phyloP scores from a whole-genome alignment of 305 asterid species.

The Salvia sclarea region DNA sequence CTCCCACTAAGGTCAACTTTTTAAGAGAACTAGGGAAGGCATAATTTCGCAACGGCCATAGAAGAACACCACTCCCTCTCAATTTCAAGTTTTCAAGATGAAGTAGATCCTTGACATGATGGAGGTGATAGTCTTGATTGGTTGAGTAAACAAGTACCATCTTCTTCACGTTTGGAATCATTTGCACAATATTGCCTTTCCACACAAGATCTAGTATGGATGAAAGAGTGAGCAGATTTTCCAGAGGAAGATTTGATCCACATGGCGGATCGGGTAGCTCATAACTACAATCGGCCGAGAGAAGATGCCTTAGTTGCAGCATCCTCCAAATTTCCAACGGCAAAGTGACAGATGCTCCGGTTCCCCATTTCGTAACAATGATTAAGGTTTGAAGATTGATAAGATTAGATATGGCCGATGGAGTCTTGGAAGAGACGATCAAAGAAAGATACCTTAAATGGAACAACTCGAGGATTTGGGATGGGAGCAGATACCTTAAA shows the following conservation, averaged over 20 bases:
- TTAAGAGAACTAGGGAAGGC: too few relatives aligned
- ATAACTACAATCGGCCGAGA: neutral
- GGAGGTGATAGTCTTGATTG: neutral
- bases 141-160: neutral
- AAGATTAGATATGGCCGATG: too few relatives aligned
- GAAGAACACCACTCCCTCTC: accelerated
- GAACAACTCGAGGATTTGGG: too few relatives aligned
- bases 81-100: neutral
- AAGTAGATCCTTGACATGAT: neutral
- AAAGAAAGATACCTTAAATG: too few relatives aligned
- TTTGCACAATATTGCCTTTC: neutral
- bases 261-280: neutral
- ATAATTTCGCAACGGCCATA: too few relatives aligned
- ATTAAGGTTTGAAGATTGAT: neutral
- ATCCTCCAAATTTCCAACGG: constrained; percentile 21
- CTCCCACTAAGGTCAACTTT: neutral
- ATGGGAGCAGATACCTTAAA: too few relatives aligned
- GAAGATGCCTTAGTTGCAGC: constrained; percentile 8
- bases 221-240: neutral
- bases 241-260: neutral
- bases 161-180: neutral
- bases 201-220: neutral
- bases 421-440: too few relatives aligned
- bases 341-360: neutral
- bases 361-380: neutral